A percentile compares a stretch with the other conserved stretches of the same genome.
Conservation (phyloP, 2,329 filamentous ascomycete species). For the Bipolaris gigantea region DNA sequence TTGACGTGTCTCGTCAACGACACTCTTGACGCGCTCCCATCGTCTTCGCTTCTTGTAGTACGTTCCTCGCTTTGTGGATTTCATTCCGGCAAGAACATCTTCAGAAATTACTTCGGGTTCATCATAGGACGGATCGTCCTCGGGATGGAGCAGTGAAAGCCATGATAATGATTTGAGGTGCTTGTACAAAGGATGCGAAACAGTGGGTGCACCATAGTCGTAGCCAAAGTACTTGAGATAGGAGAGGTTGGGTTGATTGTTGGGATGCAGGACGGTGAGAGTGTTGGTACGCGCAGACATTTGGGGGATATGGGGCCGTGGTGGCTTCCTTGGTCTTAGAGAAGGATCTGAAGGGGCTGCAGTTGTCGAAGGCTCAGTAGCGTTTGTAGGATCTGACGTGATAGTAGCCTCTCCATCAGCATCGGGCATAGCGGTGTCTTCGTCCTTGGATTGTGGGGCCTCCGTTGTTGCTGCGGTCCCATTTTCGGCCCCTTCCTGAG, state of each 20-base stretch:
- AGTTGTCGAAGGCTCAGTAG: conserved; percentile 2
- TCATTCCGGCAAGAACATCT: conserved; percentile 68
- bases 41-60: conserved; percentile 88
- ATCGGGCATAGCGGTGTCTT: conserved; percentile 7
- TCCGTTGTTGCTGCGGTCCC: conserved; percentile 3
- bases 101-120: conserved; percentile 63
- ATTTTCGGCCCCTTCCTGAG: conserved; percentile 2
- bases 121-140: conserved; percentile 73
- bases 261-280: conserved; percentile 77
- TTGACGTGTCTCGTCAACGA: conserved; percentile 72
- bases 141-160: conserved; percentile 83
- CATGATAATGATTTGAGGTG: conserved; percentile 85
- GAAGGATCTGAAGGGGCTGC: conserved; percentile 25
- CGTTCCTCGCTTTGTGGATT: conserved; percentile 77
- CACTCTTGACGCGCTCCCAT: conserved; percentile 71
- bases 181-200: conserved; percentile 75
- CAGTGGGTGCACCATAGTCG: conserved; percentile 65
- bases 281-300: conserved; percentile 73
- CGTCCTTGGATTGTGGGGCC: not conserved
- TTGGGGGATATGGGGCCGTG: conserved; percentile 49
- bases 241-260: conserved; percentile 83
- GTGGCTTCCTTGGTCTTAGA: conserved; percentile 30
- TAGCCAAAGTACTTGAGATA: conserved; percentile 89
- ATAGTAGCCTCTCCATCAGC: conserved; percentile 21
- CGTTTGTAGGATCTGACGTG: conserved; percentile 5